A percentile compares a stretch with the other conserved stretches of the same genome.
Conservation (phyloP, 1,284 basidiomycete species). For the Rugosomyces carneus region DNA sequence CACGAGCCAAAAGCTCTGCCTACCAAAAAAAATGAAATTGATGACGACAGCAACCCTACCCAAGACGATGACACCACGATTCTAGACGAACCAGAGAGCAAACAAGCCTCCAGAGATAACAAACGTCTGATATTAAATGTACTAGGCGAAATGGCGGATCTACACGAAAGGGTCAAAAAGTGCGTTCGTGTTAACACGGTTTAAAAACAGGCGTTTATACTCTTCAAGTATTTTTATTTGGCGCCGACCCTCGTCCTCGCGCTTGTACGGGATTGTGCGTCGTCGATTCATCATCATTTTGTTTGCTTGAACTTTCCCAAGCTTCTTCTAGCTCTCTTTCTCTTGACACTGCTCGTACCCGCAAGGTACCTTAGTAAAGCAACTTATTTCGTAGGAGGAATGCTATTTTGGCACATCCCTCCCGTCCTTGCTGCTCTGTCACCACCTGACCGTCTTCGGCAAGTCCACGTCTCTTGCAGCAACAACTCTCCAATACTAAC, state of each 20-base stretch:
- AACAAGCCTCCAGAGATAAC: conserved; percentile 35
- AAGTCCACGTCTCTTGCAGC: conserved; percentile 12
- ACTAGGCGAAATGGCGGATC: conserved; percentile 46
- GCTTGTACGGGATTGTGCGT: conserved; percentile 42
- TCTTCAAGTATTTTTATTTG: conserved; percentile 52
- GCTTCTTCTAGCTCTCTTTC: conserved; percentile 31
- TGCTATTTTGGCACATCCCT: conserved; percentile 58
- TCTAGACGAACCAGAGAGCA: conserved; percentile 29
- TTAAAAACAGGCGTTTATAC: background rate
- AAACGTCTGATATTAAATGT: conserved; percentile 36
- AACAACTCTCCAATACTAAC: background rate
- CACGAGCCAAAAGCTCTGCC: conserved; percentile 21
- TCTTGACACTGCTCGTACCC: conserved; percentile 41
- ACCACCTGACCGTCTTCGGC: conserved; percentile 41
- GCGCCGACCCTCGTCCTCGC: conserved; percentile 47
- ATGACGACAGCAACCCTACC: conserved; percentile 1
- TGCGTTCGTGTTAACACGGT: conserved; percentile 27
- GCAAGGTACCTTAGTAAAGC: conserved; percentile 44
- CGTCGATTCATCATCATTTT: background rate
- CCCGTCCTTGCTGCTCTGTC: conserved; percentile 51
- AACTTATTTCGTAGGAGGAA: conserved; percentile 39
- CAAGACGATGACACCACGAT: conserved; percentile 22
- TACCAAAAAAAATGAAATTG: conserved; percentile 14
- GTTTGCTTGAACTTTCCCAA: conserved; percentile 16
- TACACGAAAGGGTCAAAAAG: conserved; percentile 66